Base-by-base conservation (phyloP, 805 yeast genomes). In the Sungouiozyma intestinalis region DNA sequence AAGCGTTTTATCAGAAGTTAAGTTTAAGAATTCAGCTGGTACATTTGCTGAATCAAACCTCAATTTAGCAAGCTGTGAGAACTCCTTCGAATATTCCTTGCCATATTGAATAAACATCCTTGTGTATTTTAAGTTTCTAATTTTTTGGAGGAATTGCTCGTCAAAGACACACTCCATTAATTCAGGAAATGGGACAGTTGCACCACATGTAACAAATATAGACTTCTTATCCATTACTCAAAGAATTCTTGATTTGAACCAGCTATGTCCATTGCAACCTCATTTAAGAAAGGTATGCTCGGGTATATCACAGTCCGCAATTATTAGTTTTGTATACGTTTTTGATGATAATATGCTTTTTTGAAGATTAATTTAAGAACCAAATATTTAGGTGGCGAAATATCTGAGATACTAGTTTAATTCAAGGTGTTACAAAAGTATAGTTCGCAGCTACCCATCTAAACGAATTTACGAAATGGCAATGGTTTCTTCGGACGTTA, bases 161-260 rank as follows among this genome's bases (percentile, higher is more conserved):
- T 56, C 43, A 6, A 77, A 48, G 0, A 75, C 60, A 7, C 67
- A 57, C n/a, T 59, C 59, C 1, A 90, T 60, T 14, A 90, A 71
- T 15, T 55, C 63, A 9, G 71, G 68, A 56, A 90, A 90, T 0
- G 94, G 81, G 16, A 83, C 88, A 0, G 97, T 88, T 2, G 96
- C 97, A 1, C 97, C 97, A 3, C 94, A 82, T 0, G 94, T 81
- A 4, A 88, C 80, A 29, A 88, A 64, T 2, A 64, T 39, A 14
- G 52, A 46, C 21, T 45, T 46, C 43, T 32, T 43, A 4, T 17
- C 11, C 29, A 24, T 24, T 24, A 7, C 9, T 7, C 6, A 24
- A 7, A 24, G 11, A 24, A 24, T 24, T 24, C 29, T 24, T 24
- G 6, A 24, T 11, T 11, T n/a, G n/a, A n/a, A n/a, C n/a, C n/a